A percentile compares a stretch with the other conserved stretches of the same genome.
Evolutionary conservation across 2,329 filamentous ascomycete species (phyloP).

Genomic region (Kalmusia sp.): DNA sequence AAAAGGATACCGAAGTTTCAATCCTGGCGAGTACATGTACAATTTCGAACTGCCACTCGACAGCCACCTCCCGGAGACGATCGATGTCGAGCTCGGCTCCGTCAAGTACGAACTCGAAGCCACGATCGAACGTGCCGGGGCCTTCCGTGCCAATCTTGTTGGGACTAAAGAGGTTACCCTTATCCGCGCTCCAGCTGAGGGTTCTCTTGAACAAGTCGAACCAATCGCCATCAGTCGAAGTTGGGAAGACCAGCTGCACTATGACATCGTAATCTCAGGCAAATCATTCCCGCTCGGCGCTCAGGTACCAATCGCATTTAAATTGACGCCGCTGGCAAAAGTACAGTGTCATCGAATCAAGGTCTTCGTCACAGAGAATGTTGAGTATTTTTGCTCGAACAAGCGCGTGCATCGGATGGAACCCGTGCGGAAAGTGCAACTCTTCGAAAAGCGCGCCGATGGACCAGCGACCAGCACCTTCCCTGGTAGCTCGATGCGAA

Average conservation of each 20-base stretch:
- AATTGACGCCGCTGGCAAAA: slow-evolving; percentile 89
- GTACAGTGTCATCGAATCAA: slow-evolving; percentile 93
- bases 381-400: slow-evolving; percentile 89
- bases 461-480: slow-evolving; percentile 76
- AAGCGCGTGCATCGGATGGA: slow-evolving; percentile 86
- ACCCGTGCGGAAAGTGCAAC: slow-evolving; percentile 79
- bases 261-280: slow-evolving; percentile 94
- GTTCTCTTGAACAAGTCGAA: slow-evolving; percentile 88
- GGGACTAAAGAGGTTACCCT: slow-evolving; percentile 83
- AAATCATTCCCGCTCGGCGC: slow-evolving; percentile 92
- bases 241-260: slow-evolving; percentile 95
- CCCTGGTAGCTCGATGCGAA: slow-evolving; percentile 75
- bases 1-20: slow-evolving; percentile 86
- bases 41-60: slow-evolving; percentile 86
- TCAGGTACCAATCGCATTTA: slow-evolving; percentile 91
- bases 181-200: slow-evolving; percentile 84
- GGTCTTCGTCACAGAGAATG: slow-evolving; percentile 87
- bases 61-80: slow-evolving; percentile 80
- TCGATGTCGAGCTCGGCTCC: slow-evolving; percentile 82
- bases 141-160: slow-evolving; percentile 87
- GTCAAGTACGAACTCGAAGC: slow-evolving; percentile 90
- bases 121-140: slow-evolving; percentile 82
- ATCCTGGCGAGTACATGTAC: slow-evolving; percentile 75
- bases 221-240: slow-evolving; percentile 92
- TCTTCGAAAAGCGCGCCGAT: slow-evolving; percentile 89